Evolutionary conservation across 768 basidiomycete species (phyloP).

Genomic region (Sarcodon sp.): DNA sequence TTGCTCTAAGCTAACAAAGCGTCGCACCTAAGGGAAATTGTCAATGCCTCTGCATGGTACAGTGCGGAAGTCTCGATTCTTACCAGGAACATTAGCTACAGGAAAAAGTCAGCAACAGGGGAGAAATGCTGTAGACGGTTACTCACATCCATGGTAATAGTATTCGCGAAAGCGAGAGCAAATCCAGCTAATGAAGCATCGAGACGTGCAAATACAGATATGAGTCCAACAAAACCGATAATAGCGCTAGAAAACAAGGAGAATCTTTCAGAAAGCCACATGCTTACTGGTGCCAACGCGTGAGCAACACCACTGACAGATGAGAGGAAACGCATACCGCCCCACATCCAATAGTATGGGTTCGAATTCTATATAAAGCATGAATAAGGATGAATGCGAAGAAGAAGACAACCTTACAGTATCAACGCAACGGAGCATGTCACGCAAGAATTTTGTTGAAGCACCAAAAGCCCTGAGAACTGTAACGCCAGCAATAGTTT

Average conservation of each 20-base stretch:
- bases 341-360: slow-evolving; percentile 90
- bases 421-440: slow-evolving; percentile 75
- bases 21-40: slow-evolving; percentile 32
- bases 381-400: background rate
- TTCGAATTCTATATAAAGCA: slow-evolving; percentile 32
- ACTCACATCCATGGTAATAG: slow-evolving; percentile 51
- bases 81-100: background rate
- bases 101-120: background rate
- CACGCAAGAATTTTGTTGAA: slow-evolving; percentile 72
- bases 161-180: slow-evolving; percentile 72
- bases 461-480: slow-evolving; percentile 79
- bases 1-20: slow-evolving; percentile 83
- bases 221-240: slow-evolving; percentile 58
- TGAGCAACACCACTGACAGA: background rate
- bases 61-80: background rate
- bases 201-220: slow-evolving; percentile 60
- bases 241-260: slow-evolving; percentile 65
- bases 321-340: slow-evolving; percentile 29
- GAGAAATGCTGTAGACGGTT: background rate
- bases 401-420: slow-evolving; percentile 34
- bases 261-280: slow-evolving; percentile 86
- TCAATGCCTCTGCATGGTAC: background rate
- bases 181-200: slow-evolving; percentile 80
- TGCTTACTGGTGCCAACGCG: slow-evolving; percentile 44
- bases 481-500: slow-evolving; percentile 38